Percentiles rank a stretch among this genome's conserved stretches.
phyloP scores from a whole-genome alignment of 2,329 filamentous ascomycete species.

The Botryotinia calthae region DNA sequence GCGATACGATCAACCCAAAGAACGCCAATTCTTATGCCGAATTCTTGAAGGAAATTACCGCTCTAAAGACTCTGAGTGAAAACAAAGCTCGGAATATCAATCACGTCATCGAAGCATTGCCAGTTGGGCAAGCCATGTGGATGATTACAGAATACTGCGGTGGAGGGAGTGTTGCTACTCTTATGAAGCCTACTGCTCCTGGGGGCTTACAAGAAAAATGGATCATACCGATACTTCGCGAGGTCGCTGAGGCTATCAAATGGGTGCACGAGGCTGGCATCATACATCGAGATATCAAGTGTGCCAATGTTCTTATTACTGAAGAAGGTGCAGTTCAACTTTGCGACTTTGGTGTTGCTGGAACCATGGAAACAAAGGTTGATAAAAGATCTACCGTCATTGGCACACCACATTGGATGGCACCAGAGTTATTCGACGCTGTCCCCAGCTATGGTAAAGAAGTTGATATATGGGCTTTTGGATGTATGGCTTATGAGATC shows the following conservation, averaged over 20 bases:
- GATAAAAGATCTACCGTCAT: constrained; percentile 79
- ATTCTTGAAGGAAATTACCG: constrained; percentile 65
- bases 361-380: constrained; percentile 70
- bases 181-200: constrained; percentile 65
- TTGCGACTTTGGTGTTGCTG: constrained; percentile 82
- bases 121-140: constrained; percentile 79
- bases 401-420: constrained; percentile 85
- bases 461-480: constrained; percentile 83
- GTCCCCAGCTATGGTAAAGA: constrained; percentile 66
- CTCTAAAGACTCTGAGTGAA: constrained; percentile 70
- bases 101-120: constrained; percentile 73
- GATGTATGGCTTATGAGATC: constrained; percentile 77
- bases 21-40: constrained; percentile 66
- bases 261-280: constrained; percentile 69
- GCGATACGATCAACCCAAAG: constrained; percentile 65
- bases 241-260: constrained; percentile 62
- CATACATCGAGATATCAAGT: constrained; percentile 70
- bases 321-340: constrained; percentile 76
- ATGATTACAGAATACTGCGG: constrained; percentile 85
- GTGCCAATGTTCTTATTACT: constrained; percentile 76
- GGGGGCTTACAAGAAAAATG: constrained; percentile 67
- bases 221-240: constrained; percentile 65
- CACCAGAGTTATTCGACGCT: constrained; percentile 70
- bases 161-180: constrained; percentile 75
- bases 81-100: constrained; percentile 78